Percentiles rank a stretch among this genome's conserved stretches.
Evolutionary conservation across 371 early-diverging fungal genomes (phyloP).

Genomic region (Haplosporangium sp.): DNA sequence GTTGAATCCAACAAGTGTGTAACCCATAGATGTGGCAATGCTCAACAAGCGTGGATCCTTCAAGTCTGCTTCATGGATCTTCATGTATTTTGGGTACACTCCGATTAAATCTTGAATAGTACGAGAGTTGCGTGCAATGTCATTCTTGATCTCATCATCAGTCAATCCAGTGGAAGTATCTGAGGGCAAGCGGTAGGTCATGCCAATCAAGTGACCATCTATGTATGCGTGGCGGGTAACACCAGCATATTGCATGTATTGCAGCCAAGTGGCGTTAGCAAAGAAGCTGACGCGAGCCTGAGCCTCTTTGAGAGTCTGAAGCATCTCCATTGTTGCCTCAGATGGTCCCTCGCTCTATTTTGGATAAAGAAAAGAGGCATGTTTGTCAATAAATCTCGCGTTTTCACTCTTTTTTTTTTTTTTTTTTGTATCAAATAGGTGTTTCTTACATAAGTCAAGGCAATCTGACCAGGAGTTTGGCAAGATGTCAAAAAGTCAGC

Average conservation of each 20-base stretch:
- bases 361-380: background rate
- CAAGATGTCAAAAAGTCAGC: conserved; percentile 55
- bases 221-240: conserved; percentile 63
- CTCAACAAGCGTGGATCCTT: conserved; percentile 59
- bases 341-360: conserved; percentile 41
- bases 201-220: conserved; percentile 69
- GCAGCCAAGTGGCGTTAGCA: conserved; percentile 67
- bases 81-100: conserved; percentile 65
- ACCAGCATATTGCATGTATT: conserved; percentile 63
- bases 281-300: conserved; percentile 70
- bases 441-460: conserved; percentile 63
- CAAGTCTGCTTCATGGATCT: conserved; percentile 61
- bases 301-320: conserved; percentile 62
- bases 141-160: conserved; percentile 58
- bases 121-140: conserved; percentile 60
- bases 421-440: background rate
- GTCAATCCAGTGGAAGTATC: conserved; percentile 58
- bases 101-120: conserved; percentile 43
- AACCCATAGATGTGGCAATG: conserved; percentile 62
- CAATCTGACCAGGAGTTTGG: conserved; percentile 62
- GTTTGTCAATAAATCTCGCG: background rate
- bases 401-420: background rate
- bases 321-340: conserved; percentile 57
- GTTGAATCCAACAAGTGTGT: conserved; percentile 64
- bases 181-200: conserved; percentile 63